Evolutionary conservation across 2,329 filamentous ascomycete species (phyloP).

Genomic region (Monascus ruber): DNA sequence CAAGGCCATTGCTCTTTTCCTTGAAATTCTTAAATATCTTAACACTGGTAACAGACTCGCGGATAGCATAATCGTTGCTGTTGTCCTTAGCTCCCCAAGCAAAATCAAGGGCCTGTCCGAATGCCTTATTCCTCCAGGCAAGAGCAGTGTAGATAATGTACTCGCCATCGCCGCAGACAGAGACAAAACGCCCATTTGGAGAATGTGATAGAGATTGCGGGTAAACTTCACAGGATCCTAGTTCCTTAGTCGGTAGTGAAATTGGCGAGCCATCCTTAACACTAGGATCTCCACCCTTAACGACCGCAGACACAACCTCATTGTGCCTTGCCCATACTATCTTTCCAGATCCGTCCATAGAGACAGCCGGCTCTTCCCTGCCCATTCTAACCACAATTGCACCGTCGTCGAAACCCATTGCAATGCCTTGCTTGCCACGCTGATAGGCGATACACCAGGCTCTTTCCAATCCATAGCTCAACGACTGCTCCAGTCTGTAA

Average conservation of each 20-base stretch:
- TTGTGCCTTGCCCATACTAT: conserved; percentile 93
- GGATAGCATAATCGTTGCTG: conserved; percentile 95
- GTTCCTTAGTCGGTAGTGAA: conserved; percentile 78
- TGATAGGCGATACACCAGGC: conserved; percentile 98
- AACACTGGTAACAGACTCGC: conserved; percentile 85
- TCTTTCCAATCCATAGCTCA: conserved; percentile 90
- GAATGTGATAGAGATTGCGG: conserved; percentile 90
- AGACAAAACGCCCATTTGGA: conserved; percentile 85
- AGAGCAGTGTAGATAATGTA: conserved; percentile 98
- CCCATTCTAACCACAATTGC: conserved; percentile 97
- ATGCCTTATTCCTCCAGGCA: conserved; percentile 94
- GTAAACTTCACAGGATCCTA: conserved; percentile 93
- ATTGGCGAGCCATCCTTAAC: conserved; percentile 86
- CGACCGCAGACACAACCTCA: conserved; percentile 87
- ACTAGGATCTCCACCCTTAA: conserved; percentile 76
- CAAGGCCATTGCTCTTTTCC: conserved; percentile 75
- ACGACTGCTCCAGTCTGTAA: conserved; percentile 86
- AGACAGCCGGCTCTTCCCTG: conserved; percentile 90
- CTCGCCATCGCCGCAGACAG: conserved; percentile 88
- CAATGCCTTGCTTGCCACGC: conserved; percentile 84
- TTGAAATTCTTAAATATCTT: conserved; percentile 98
- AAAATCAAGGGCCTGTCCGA: conserved; percentile 90
- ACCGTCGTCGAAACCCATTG: conserved; percentile 94
- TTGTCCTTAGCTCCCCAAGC: conserved; percentile 96
- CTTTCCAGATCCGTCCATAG: conserved; percentile 93